These are phyloP conservation scores for Candida rishiriensis DNA, from an alignment of 805 yeast genomes.

Conservation along the genomic window DNA sequence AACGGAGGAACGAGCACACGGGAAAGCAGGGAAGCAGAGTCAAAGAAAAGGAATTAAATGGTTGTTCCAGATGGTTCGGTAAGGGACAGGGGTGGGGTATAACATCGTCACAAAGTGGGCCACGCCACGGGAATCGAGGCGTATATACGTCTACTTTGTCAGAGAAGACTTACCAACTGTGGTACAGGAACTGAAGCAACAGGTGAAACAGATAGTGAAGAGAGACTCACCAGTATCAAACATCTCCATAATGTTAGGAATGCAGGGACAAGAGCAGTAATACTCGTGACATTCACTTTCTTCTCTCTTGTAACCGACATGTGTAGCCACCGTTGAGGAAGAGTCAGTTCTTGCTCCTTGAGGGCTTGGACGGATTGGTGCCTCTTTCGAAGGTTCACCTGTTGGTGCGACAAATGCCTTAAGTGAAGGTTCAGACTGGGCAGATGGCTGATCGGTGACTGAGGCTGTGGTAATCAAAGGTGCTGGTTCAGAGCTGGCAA, in stretches of 20 bases:
- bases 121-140: too few species aligned
- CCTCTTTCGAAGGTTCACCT: neutral
- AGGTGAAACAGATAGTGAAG: conserved; percentile 8
- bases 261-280: conserved; percentile 14
- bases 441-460: conserved; percentile 8
- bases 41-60: too few species aligned
- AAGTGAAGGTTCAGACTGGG: conserved; percentile 7
- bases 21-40: too few species aligned
- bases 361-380: too few species aligned
- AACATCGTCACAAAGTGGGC: too few species aligned
- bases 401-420: conserved; percentile 12
- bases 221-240: conserved; percentile 9
- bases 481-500: neutral
- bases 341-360: too few species aligned
- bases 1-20: too few species aligned
- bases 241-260: conserved; percentile 5
- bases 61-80: too few species aligned
- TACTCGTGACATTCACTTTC: conserved; percentile 29
- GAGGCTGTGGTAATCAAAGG: neutral
- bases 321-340: conserved; percentile 1
- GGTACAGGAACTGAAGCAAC: conserved; percentile 10
- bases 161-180: neutral
- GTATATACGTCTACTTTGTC: too few species aligned
- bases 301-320: conserved; percentile 23
- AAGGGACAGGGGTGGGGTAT: too few species aligned